Evolutionary conservation across 805 yeast genomes (phyloP), one percentile per base, ranked within the genome.

Genomic region (Saturnispora kantuleensis): DNA sequence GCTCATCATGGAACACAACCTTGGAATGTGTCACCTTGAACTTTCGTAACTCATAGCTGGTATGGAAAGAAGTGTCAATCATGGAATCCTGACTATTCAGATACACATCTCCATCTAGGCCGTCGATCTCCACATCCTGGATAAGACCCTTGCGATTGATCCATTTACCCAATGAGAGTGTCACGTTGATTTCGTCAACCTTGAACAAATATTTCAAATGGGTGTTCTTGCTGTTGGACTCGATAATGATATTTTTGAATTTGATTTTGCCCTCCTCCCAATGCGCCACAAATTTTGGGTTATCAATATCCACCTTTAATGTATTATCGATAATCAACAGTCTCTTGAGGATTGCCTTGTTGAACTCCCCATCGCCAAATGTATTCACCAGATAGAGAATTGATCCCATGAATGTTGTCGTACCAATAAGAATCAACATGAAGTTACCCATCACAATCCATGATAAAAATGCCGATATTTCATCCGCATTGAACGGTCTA

Each of bases 381-480:
- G 63, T 50, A 50, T 75, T 69, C 4, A 71, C 56, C 1, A 70
- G 52, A 52, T 74, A 73, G 55, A 76, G 64, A 6, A 69, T 49
- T 30, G 68, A 63, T 32, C 77, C 69, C 8, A 69, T 69, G 54
- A 75, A 76, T 1, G 80, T 76, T 8, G 81, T 76, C 3, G 81
- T 76, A 3, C 81, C 81, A 44, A 76, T 59, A 11, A 74, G 55
- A 13, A 76, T 63, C 79, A 79, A 75, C 32, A 76, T 55, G 16
- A 74, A 59, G 52, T 75, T 71, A 1, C 80, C 81, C 77, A 76
- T 72, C 29, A 76, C 65, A 10, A 74, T 56, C 78, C 78, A 76
- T 4, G 79, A 74, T 9, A 71, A 62, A 52, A 76, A 71, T 1
- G 81, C 79, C 2, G 76, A 70, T 13, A 73, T 56, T 47, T 74